A percentile compares a stretch with the other conserved stretches of the same genome.
phyloP scores from a whole-genome alignment of 805 yeast genomes.

The Zygotorulaspora sp. region DNA sequence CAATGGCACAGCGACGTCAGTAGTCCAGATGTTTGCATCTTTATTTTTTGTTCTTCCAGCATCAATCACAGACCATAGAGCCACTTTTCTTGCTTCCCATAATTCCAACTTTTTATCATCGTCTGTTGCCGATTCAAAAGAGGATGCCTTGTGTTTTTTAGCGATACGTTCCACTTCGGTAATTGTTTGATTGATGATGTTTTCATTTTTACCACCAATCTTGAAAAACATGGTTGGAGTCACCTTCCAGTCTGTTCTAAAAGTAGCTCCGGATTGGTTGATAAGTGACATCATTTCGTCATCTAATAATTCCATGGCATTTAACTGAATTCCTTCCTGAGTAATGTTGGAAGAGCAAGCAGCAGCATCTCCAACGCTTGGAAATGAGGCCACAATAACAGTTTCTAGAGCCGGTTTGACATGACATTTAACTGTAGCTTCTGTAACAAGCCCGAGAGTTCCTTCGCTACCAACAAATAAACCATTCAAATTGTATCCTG shows the following conservation, averaged over 20 bases:
- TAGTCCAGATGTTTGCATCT: slow-evolving; percentile 58
- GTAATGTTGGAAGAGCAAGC: slow-evolving; percentile 59
- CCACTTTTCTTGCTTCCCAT: slow-evolving; percentile 74
- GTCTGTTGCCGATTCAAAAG: slow-evolving; percentile 59
- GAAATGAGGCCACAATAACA: slow-evolving; percentile 66
- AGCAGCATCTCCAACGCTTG: slow-evolving; percentile 65
- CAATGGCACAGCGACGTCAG: slow-evolving; percentile 81
- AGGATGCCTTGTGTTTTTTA: slow-evolving; percentile 46
- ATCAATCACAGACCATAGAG: slow-evolving; percentile 60
- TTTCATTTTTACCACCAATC: slow-evolving; percentile 48
- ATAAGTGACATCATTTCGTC: slow-evolving; percentile 66
- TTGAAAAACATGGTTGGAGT: slow-evolving; percentile 61
- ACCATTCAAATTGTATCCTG: slow-evolving; percentile 77
- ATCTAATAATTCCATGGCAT: slow-evolving; percentile 74
- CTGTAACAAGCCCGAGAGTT: slow-evolving; percentile 72
- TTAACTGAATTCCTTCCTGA: slow-evolving; percentile 58
- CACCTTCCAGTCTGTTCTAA: slow-evolving; percentile 50
- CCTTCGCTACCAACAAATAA: slow-evolving; percentile 76
- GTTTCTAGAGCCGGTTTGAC: slow-evolving; percentile 61
- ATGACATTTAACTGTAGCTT: slow-evolving; percentile 66
- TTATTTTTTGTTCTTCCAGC: slow-evolving; percentile 52
- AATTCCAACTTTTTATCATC: slow-evolving; percentile 61
- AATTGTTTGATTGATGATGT: slow-evolving; percentile 42
- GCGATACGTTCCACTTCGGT: slow-evolving; percentile 49
- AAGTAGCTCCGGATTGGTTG: slow-evolving; percentile 50